These are phyloP conservation scores for Aspergillus proliferans DNA, from an alignment of 2,329 filamentous ascomycete genomes.

Conservation along the genomic window DNA sequence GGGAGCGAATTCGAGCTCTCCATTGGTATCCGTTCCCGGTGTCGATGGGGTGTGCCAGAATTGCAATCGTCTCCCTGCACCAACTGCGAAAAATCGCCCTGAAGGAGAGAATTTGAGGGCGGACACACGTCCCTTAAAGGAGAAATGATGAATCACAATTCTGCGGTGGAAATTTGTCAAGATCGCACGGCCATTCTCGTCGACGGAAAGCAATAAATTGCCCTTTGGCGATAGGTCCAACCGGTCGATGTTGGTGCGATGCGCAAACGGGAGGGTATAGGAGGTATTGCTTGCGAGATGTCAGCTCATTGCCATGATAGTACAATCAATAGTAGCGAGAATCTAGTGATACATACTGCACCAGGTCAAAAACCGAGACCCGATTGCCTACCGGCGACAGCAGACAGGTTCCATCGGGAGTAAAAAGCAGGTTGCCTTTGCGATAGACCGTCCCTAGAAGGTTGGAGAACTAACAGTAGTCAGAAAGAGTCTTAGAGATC, in stretches of 20 bases:
- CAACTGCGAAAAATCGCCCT: slow-evolving; percentile 84
- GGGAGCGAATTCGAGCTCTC: slow-evolving; percentile 87
- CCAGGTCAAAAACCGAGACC: slow-evolving; percentile 90
- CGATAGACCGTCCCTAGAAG: slow-evolving; percentile 96
- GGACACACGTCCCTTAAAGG: slow-evolving; percentile 78
- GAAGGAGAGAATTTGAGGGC: slow-evolving; percentile 86
- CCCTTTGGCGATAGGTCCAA: slow-evolving; percentile 84
- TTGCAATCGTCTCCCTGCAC: slow-evolving; percentile 78
- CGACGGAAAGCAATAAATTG: slow-evolving; percentile 85
- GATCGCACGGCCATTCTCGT: slow-evolving; percentile 90
- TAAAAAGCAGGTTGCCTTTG: slow-evolving; percentile 95
- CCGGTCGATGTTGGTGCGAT: slow-evolving; percentile 85
- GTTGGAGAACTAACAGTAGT: slow-evolving; percentile 76
- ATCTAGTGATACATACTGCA: slow-evolving; percentile 59
- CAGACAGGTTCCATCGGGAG: slow-evolving; percentile 89
- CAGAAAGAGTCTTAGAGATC: not conserved
- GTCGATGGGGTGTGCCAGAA: slow-evolving; percentile 94
- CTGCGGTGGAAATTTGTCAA: slow-evolving; percentile 83
- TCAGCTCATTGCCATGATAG: slow-evolving; percentile 2
- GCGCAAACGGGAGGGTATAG: slow-evolving; percentile 63
- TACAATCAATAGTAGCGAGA: not conserved
- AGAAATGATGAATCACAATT: slow-evolving; percentile 87
- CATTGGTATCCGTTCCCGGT: slow-evolving; percentile 69
- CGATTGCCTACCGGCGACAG: slow-evolving; percentile 95
- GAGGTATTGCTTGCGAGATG: slow-evolving; percentile 32